Base-by-base conservation (phyloP, 768 basidiomycete genomes). In the Lactarius evosmus region DNA sequence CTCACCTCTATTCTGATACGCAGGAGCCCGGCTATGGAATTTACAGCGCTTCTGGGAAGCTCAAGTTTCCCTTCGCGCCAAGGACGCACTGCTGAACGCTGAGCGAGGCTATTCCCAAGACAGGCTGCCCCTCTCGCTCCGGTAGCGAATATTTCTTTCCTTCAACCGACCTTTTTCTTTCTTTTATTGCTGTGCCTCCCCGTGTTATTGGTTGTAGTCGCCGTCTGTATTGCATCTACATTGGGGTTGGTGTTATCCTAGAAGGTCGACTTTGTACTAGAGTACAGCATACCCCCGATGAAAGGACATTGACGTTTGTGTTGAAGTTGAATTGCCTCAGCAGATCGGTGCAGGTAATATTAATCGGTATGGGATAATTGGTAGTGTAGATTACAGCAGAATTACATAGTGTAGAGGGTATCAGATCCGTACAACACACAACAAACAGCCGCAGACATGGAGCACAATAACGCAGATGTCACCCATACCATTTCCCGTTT, bases 401-500 rank as follows among this genome's bases (percentile, higher is more conserved):
- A 33, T 29, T 53, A 53, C 29, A 32, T 32, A 33, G 29, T n/a
- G 52, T 53, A 33, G 52, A 17, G 27, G 44, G 65, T 41, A 64
- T 63, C 40, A 14, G 40, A 40, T 63, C 25, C 55, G 27, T 58
- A 36, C 40, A 32, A 27, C n/a, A 22, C 30, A 38, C 30, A 44
- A 46, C 6, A n/a, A n/a, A n/a, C n/a, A 40, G 16, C 6, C 38
- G 38, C 25, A 25, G 12, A 5, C 46, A 49, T 49, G 46, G 12
- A 25, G 17, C 27, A 27, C 27, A 5, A 22, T 27, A 22, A 29
- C 12, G 7, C 19, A 32, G 32, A 25, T 7, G 33, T 72, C 66
- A 90, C 56, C 89, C 88, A 68, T 89, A 88, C 90, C 88, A 91
- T 72, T 88, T 85, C 54, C 81, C 79, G 9, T 85, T 87, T 2